phyloP scores from a whole-genome alignment of 2,329 filamentous ascomycete genomes.

The Ceratocystis eucalypticola region DNA sequence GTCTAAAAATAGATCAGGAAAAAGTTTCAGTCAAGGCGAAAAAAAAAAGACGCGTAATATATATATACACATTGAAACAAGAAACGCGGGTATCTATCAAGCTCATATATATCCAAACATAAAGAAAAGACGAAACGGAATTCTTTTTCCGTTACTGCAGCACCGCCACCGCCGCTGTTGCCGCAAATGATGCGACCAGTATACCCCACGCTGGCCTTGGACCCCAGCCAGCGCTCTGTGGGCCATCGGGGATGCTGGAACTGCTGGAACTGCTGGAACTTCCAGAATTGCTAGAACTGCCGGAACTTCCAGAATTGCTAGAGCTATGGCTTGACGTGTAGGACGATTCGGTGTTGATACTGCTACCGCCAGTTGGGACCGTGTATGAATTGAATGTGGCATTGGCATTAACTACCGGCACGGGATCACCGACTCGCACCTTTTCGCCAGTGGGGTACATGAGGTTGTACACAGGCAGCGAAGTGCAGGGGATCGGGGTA shows the following conservation, averaged over 20 bases:
- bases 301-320: neutral
- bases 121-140: neutral
- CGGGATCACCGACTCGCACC: constrained; percentile 18
- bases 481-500: constrained; percentile 24
- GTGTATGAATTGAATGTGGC: constrained; percentile 2
- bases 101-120: constrained; percentile 4
- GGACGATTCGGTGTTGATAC: neutral
- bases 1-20: neutral
- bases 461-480: constrained; percentile 37
- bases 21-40: neutral
- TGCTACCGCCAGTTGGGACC: neutral
- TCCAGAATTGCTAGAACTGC: neutral
- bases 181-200: neutral
- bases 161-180: neutral
- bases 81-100: constrained; percentile 2
- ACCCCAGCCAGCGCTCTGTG: neutral
- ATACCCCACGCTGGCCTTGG: neutral
- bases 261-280: neutral
- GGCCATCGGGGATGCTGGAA: neutral
- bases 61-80: neutral
- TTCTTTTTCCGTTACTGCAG: neutral
- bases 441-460: constrained; percentile 36
- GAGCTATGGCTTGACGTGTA: neutral
- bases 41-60: neutral
- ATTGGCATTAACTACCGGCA: constrained; percentile 4